Percentiles rank a stretch among this genome's conserved stretches.
Evolutionary conservation across 345 rosid genomes (phyloP).

Genomic region (Cardamine chenopodiifolia): DNA sequence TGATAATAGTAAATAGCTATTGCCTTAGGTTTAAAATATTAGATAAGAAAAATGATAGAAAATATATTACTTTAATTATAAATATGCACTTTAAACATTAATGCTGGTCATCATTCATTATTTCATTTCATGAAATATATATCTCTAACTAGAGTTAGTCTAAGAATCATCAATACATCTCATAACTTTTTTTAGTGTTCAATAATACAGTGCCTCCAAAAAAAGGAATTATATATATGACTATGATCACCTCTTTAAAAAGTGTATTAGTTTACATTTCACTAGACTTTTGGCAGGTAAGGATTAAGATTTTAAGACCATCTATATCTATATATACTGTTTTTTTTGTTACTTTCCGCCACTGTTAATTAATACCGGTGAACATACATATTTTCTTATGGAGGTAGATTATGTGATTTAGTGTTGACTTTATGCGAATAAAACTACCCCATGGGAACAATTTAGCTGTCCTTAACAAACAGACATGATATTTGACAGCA

Average conservation of each 20-base stretch:
- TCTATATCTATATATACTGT: constrained; percentile 1
- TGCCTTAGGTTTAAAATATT: neutral
- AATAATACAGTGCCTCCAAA: constrained; percentile 17
- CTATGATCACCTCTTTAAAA: constrained; percentile 20
- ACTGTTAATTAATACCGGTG: too few relatives aligned
- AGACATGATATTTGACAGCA: constrained; percentile 9
- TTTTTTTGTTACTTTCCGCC: too few relatives aligned
- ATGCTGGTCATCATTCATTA: neutral
- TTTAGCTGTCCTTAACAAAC: constrained; percentile 21
- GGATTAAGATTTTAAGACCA: constrained; percentile 34
- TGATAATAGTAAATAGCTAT: neutral
- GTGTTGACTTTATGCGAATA: neutral
- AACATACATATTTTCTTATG: neutral
- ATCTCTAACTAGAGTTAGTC: neutral
- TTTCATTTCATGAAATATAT: neutral
- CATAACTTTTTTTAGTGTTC: neutral
- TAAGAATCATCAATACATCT: constrained; percentile 3
- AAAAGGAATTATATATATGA: constrained; percentile 1
- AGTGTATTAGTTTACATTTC: constrained; percentile 13
- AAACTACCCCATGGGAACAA: neutral
- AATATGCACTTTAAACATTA: neutral
- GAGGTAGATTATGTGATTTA: neutral
- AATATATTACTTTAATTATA: neutral
- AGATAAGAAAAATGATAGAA: neutral
- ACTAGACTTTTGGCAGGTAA: constrained; percentile 21